Conservation (phyloP, 495 filamentous ascomycete species). For the Trichoderma asperelloides region DNA sequence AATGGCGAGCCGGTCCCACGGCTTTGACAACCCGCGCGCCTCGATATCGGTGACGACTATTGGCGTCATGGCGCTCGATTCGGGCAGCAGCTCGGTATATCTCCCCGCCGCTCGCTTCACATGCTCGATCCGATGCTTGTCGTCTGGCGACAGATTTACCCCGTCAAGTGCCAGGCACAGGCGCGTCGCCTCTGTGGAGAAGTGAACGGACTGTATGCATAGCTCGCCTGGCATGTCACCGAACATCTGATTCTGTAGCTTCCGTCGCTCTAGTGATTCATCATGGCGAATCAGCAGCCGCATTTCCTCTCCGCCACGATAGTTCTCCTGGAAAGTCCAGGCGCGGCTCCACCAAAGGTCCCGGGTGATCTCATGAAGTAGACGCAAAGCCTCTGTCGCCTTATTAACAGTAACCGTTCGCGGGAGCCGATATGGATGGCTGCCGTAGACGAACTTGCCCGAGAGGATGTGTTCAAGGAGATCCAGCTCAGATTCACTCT, state of each 20-base stretch:
- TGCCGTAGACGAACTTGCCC: conserved; percentile 6
- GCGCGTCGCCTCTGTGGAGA: conserved; percentile 14
- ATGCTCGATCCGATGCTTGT: not conserved
- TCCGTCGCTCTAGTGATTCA: not conserved
- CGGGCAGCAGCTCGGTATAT: conserved; percentile 15
- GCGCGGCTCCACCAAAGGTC: conserved; percentile 19
- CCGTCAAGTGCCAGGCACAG: conserved; percentile 13
- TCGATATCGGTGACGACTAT: conserved; percentile 16
- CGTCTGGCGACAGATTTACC: not conserved
- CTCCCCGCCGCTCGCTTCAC: conserved; percentile 15
- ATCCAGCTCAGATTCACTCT: conserved; percentile 5
- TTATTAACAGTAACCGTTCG: not conserved
- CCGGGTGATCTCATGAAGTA: conserved; percentile 14
- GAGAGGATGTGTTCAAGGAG: conserved; percentile 11
- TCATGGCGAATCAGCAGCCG: conserved; percentile 15
- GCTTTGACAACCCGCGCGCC: conserved; percentile 10
- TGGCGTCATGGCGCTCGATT: conserved; percentile 16
- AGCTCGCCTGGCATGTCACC: conserved; percentile 17
- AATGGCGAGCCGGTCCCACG: conserved; percentile 23
- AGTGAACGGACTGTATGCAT: conserved; percentile 11
- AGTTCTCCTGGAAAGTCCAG: conserved; percentile 24
- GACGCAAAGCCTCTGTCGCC: conserved; percentile 4
- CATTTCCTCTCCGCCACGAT: conserved; percentile 15
- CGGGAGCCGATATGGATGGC: not conserved
- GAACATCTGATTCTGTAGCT: conserved; percentile 8